Conservation (phyloP, 805 yeast genomes). For the Ogataea paraovalis region DNA sequence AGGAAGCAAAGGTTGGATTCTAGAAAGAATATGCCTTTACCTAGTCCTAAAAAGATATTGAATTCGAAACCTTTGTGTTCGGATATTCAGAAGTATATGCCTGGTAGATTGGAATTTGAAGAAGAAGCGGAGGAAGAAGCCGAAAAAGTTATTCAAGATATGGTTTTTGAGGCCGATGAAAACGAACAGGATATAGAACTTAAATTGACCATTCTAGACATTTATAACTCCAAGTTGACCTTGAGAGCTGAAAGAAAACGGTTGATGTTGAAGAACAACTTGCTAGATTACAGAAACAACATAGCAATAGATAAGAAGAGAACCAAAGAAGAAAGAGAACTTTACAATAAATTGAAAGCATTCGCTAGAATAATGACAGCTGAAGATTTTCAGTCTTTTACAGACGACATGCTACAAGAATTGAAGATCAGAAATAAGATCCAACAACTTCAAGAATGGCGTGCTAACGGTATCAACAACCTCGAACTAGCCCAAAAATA, state of each 20-base stretch:
- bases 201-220: conserved; percentile 81
- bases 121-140: conserved; percentile 97
- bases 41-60: conserved; percentile 83
- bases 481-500: conserved; percentile 78
- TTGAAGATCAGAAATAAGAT: conserved; percentile 75
- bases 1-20: conserved; percentile 71
- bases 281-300: conserved; percentile 81
- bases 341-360: conserved; percentile 71
- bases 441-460: conserved; percentile 89
- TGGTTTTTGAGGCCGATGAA: conserved; percentile 94
- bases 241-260: conserved; percentile 92
- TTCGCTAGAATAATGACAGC: conserved; percentile 78
- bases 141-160: conserved; percentile 86
- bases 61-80: conserved; percentile 96
- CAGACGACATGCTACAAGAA: conserved; percentile 72
- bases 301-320: conserved; percentile 81
- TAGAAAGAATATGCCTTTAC: conserved; percentile 67
- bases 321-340: conserved; percentile 84
- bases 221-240: conserved; percentile 84
- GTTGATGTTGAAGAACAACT: conserved; percentile 64
- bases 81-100: conserved; percentile 97
- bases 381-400: conserved; percentile 72
- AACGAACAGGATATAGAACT: conserved; percentile 83
- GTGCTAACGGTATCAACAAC: conserved; percentile 82
- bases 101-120: conserved; percentile 95